Conservation (phyloP, 352 stramenopile genomes). For the Phytophthora nicotianae region DNA sequence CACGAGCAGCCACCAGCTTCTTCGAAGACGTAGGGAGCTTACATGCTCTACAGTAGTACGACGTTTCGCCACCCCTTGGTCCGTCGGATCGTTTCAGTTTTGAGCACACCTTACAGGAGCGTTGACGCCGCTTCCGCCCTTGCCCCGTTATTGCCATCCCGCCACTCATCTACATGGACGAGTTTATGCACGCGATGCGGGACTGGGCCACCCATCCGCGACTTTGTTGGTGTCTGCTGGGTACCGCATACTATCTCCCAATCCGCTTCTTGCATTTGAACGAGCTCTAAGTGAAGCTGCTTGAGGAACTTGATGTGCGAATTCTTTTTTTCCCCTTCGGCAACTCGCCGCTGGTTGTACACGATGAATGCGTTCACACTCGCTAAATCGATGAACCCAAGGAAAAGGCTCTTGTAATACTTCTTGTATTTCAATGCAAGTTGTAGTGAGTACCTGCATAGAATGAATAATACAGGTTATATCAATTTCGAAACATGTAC, state of each 20-base stretch:
- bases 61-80: background rate
- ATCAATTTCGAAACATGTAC: background rate
- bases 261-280: background rate
- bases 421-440: slow-evolving; percentile 10
- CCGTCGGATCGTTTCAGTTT: slow-evolving; percentile 1
- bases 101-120: slow-evolving; percentile 14
- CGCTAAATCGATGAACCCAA: slow-evolving; percentile 8
- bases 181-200: background rate
- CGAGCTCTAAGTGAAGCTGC: slow-evolving; percentile 5
- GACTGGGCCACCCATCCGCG: background rate
- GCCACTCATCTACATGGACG: background rate
- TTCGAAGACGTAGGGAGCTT: background rate
- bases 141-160: background rate
- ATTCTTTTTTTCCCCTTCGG: background rate
- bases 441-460: slow-evolving; percentile 10
- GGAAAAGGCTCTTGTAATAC: slow-evolving; percentile 19
- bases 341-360: background rate
- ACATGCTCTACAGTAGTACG: slow-evolving; percentile 3
- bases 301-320: slow-evolving; percentile 10
- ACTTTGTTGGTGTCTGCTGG: slow-evolving; percentile 4
- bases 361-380: slow-evolving; percentile 17
- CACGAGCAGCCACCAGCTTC: background rate
- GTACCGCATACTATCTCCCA: background rate
- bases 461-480: slow-evolving; percentile 3
- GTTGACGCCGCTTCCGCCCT: background rate